Conservation (phyloP, 2,329 filamentous ascomycete genomes). For the Zymoseptoria tritici region DNA sequence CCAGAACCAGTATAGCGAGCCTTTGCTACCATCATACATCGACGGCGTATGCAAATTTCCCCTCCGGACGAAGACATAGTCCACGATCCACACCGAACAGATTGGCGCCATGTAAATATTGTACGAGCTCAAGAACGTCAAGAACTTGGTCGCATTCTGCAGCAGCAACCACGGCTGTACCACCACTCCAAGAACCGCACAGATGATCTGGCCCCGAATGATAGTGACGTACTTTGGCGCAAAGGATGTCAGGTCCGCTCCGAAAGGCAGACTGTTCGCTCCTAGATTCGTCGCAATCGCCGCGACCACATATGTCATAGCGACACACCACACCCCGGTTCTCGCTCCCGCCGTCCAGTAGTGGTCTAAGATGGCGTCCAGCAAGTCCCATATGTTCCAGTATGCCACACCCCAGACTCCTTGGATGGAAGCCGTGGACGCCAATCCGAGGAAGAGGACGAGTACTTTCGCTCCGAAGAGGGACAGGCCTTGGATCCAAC, state of each 20-base stretch:
- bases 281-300: constrained; percentile 40
- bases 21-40: constrained; percentile 26
- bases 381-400: constrained; percentile 43
- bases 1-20: constrained; percentile 16
- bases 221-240: constrained; percentile 40
- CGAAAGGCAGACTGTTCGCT: constrained; percentile 37
- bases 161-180: constrained; percentile 40
- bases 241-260: constrained; percentile 36
- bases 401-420: constrained; percentile 32
- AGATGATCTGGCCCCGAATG: constrained; percentile 36
- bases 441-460: constrained; percentile 36
- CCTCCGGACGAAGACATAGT: constrained; percentile 34
- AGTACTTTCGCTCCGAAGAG: constrained; percentile 34
- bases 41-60: constrained; percentile 37
- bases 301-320: constrained; percentile 32
- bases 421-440: constrained; percentile 33
- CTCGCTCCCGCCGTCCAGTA: constrained; percentile 34
- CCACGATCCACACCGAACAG: constrained; percentile 33
- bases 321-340: constrained; percentile 35
- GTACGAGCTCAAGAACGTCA: constrained; percentile 39
- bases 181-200: constrained; percentile 31
- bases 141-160: constrained; percentile 33
- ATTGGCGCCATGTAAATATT: constrained; percentile 35
- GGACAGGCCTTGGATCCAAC: constrained; percentile 27
- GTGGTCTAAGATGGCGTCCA: constrained; percentile 33